Evolutionary conservation across 495 filamentous ascomycete species (phyloP).

Genomic region (Pseudoneurospora amorphoporcata): DNA sequence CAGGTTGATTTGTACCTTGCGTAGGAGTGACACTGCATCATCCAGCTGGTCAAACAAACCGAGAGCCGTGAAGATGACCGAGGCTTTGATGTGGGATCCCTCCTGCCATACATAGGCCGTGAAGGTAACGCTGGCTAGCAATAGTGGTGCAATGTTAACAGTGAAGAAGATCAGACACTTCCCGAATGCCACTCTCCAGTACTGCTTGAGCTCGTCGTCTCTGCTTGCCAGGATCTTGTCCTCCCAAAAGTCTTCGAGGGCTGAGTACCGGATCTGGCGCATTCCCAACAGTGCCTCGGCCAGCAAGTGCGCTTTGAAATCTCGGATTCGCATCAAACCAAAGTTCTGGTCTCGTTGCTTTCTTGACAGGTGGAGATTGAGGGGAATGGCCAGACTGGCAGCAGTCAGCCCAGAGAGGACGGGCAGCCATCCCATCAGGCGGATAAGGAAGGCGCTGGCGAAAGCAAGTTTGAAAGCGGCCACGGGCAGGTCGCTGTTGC

Average conservation of each 20-base stretch:
- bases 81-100: slow-evolving; percentile 12
- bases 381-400: slow-evolving; percentile 43
- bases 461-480: slow-evolving; percentile 42
- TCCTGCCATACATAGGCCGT: slow-evolving; percentile 42
- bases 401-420: slow-evolving; percentile 49
- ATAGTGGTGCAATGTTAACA: slow-evolving; percentile 54
- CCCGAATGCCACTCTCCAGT: slow-evolving; percentile 46
- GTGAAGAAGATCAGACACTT: slow-evolving; percentile 38
- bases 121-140: slow-evolving; percentile 52
- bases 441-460: slow-evolving; percentile 46
- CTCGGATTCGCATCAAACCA: slow-evolving; percentile 57
- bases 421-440: slow-evolving; percentile 54
- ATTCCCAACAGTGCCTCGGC: slow-evolving; percentile 66
- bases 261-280: slow-evolving; percentile 68
- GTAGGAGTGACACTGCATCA: slow-evolving; percentile 13
- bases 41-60: slow-evolving; percentile 22
- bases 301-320: slow-evolving; percentile 55
- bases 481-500: slow-evolving; percentile 46
- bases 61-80: slow-evolving; percentile 20
- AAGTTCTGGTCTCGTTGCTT: slow-evolving; percentile 48
- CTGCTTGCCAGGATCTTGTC: slow-evolving; percentile 48
- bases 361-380: slow-evolving; percentile 49
- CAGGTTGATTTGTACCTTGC: slow-evolving; percentile 13
- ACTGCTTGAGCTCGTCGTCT: slow-evolving; percentile 46
- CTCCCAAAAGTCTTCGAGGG: slow-evolving; percentile 58